Evolutionary conservation across 2,329 filamentous ascomycete species (phyloP).

Genomic region (Epichloe scottii): DNA sequence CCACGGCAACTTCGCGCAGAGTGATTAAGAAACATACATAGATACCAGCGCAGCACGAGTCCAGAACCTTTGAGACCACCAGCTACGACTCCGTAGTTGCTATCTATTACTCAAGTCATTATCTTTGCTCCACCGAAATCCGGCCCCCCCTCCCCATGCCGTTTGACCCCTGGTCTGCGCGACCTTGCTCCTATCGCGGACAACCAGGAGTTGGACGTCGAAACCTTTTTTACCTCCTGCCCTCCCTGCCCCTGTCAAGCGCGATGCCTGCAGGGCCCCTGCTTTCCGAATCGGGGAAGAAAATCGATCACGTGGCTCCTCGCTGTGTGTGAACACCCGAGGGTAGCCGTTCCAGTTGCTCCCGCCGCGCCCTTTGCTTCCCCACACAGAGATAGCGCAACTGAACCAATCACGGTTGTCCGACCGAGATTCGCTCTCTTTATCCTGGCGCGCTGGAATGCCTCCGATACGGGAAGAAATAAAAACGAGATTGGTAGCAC

Average conservation of each 20-base stretch:
- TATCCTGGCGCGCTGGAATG: constrained; percentile 8
- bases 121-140: constrained; percentile 5
- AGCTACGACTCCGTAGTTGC: not conserved
- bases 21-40: too few relatives aligned
- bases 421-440: too few relatives aligned
- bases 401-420: constrained; percentile 7
- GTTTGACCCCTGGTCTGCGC: not conserved
- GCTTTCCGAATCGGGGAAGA: constrained; percentile 4
- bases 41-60: not conserved
- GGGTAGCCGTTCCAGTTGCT: constrained; percentile 9
- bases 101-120: constrained; percentile 4
- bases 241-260: not conserved
- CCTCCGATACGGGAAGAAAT: constrained; percentile 9
- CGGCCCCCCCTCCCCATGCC: constrained; percentile 2
- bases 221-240: not conserved
- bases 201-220: not conserved
- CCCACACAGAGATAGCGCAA: not conserved
- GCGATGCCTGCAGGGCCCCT: constrained; percentile 3
- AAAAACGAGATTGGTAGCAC: too few relatives aligned
- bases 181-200: too few relatives aligned
- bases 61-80: not conserved
- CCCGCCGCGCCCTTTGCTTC: constrained; percentile 4
- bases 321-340: constrained; percentile 10
- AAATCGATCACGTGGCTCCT: constrained; percentile 13
- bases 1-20: not conserved